Evolutionary conservation across 805 yeast species (phyloP).

Genomic region (Metschnikowia proteae): DNA sequence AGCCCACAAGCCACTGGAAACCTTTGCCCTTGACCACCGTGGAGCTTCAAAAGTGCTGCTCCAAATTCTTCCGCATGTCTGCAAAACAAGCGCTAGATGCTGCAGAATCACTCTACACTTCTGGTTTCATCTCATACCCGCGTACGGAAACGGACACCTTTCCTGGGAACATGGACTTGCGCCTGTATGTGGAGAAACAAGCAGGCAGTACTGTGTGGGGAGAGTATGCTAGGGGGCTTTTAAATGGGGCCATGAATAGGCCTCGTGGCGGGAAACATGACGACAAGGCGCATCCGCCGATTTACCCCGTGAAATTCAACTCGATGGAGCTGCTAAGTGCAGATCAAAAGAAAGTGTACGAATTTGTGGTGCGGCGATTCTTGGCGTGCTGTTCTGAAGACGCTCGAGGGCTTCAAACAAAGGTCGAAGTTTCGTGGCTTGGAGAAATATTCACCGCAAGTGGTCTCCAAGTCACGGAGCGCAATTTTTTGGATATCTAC

Average conservation of each 20-base stretch:
- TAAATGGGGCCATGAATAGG: conserved; percentile 34
- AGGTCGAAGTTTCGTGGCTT: conserved; percentile 70
- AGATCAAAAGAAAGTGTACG: conserved; percentile 72
- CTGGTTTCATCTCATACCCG: conserved; percentile 89
- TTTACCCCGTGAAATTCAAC: conserved; percentile 72
- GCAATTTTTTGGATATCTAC: conserved; percentile 78
- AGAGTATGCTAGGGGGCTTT: conserved; percentile 48
- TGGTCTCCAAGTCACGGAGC: conserved; percentile 71
- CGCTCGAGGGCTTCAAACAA: conserved; percentile 72
- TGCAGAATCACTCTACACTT: conserved; percentile 83
- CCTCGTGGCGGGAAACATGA: conserved; percentile 84
- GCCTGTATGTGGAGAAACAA: conserved; percentile 59
- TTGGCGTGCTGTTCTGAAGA: conserved; percentile 90
- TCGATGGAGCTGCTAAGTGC: conserved; percentile 27
- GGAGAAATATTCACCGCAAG: conserved; percentile 64
- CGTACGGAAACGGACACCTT: conserved; percentile 94
- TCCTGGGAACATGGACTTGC: conserved; percentile 72
- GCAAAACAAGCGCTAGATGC: conserved; percentile 71
- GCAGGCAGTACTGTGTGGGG: conserved; percentile 63
- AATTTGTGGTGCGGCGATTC: conserved; percentile 79
- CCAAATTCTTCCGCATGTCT: conserved; percentile 66
- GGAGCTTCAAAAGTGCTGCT: conserved; percentile 83
- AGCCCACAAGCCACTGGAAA: conserved; percentile 70
- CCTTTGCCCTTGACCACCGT: conserved; percentile 95
- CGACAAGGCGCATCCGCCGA: conserved; percentile 98